phyloP scores from a whole-genome alignment of 176 grass and related monocot species.

The Miscanthus lutarioriparius region DNA sequence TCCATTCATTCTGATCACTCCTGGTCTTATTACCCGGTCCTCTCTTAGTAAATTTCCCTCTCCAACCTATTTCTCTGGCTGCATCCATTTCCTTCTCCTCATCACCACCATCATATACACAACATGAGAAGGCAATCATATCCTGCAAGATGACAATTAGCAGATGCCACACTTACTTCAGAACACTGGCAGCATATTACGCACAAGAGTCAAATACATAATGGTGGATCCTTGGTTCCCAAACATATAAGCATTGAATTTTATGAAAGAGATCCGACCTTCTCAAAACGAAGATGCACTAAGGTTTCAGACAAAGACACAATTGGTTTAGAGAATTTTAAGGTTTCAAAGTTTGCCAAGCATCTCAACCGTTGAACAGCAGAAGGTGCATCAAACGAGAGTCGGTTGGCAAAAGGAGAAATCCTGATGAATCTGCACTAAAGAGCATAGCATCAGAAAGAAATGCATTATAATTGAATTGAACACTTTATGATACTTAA shows the following conservation, averaged over 20 bases:
- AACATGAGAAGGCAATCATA: conserved; percentile 99
- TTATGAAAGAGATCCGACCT: conserved; percentile 54
- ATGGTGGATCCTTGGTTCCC: not conserved
- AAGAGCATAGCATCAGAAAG: conserved; percentile 35
- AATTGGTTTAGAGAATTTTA: conserved; percentile 83
- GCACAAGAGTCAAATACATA: not conserved
- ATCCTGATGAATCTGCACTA: conserved; percentile 85
- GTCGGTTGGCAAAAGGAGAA: conserved; percentile 95
- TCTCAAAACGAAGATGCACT: conserved; percentile 98
- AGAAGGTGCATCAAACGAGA: conserved; percentile 90
- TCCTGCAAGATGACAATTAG: conserved; percentile 60
- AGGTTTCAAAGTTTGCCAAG: conserved; percentile 94
- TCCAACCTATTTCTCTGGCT: conserved; percentile 94
- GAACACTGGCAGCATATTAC: conserved; percentile 14
- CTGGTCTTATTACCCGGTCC: conserved; percentile 84
- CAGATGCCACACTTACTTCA: not conserved
- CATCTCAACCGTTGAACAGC: conserved; percentile 88
- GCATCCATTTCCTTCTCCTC: conserved; percentile 89
- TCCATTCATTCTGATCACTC: conserved; percentile 88
- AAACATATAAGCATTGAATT: conserved; percentile 15
- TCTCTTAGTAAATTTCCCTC: conserved; percentile 93
- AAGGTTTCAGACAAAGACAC: conserved; percentile 76
- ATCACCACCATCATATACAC: conserved; percentile 90
- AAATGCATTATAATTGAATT: not conserved
- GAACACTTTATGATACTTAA: not conserved